These are phyloP conservation scores for Trichosanthes cucumerina DNA, from an alignment of 306 rosid genomes.

Conservation along the genomic window DNA sequence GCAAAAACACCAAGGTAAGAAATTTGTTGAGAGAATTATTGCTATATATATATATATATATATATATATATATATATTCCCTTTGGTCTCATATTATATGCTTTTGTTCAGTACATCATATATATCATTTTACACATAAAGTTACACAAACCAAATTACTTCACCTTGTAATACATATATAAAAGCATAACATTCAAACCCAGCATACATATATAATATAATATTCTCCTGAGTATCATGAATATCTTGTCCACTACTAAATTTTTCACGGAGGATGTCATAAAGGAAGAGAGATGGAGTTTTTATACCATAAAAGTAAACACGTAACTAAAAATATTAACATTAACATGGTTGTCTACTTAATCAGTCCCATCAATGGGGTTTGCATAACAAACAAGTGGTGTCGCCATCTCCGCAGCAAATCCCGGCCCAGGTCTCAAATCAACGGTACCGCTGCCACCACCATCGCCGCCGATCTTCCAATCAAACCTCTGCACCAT, in stretches of 20 bases:
- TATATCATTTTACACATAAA: too few species aligned
- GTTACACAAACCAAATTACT: too few species aligned
- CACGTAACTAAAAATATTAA: too few species aligned
- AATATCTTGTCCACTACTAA: too few species aligned
- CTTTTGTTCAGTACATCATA: too few species aligned
- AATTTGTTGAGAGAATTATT: neutral
- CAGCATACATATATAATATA: neutral
- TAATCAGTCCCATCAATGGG: neutral
- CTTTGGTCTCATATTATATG: neutral
- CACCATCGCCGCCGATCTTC: constrained; percentile 8
- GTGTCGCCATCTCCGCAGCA: constrained; percentile 16
- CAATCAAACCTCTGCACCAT: constrained; percentile 40
- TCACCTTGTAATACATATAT: too few species aligned
- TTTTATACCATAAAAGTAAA: too few species aligned
- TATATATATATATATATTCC: neutral
- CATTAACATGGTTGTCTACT: neutral
- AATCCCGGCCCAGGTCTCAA: constrained; percentile 13
- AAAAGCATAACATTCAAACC: neutral
- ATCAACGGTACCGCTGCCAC: neutral
- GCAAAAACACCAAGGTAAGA: too few species aligned
- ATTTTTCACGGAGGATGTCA: too few species aligned
- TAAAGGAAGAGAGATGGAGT: too few species aligned
- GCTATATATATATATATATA: too few species aligned
- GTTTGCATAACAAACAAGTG: constrained; percentile 9
- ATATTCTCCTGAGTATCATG: too few species aligned